Conservation (phyloP, 768 basidiomycete species). For the Suillus decipiens region DNA sequence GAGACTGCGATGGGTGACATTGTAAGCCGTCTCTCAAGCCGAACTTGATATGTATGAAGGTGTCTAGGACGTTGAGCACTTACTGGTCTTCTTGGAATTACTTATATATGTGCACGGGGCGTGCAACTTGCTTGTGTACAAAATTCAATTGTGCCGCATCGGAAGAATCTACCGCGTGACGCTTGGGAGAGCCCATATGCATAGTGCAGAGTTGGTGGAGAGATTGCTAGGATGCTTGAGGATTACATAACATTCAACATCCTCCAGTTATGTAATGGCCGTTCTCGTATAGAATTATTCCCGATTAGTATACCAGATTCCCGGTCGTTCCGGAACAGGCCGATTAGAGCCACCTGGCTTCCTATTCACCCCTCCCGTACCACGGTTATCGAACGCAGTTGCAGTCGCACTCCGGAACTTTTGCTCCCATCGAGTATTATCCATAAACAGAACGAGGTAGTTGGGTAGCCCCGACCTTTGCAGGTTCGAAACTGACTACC, state of each 20-base stretch:
- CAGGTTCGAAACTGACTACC: no score
- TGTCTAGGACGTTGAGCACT: constrained; percentile 7
- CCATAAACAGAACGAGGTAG: no score
- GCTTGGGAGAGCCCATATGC: neutral
- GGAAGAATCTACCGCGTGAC: neutral
- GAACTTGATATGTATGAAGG: no score
- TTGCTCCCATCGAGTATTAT: no score
- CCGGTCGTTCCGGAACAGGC: no score
- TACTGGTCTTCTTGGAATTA: constrained; percentile 13
- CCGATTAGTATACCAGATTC: neutral
- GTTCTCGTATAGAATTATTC: neutral
- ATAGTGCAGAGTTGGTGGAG: neutral
- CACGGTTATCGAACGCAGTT: no score
- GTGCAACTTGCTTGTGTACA: neutral
- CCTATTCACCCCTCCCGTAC: no score
- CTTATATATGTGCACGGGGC: constrained; percentile 17
- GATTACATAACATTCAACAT: no score
- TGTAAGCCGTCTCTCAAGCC: neutral
- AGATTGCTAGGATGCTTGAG: neutral
- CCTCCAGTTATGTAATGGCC: neutral
- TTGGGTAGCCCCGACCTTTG: no score
- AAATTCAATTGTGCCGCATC: neutral
- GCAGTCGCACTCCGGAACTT: no score
- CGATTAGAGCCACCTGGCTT: no score
- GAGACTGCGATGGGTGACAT: constrained; percentile 21